Base-by-base conservation (phyloP, 2,329 filamentous ascomycete species). In the Cercospora sp. region DNA sequence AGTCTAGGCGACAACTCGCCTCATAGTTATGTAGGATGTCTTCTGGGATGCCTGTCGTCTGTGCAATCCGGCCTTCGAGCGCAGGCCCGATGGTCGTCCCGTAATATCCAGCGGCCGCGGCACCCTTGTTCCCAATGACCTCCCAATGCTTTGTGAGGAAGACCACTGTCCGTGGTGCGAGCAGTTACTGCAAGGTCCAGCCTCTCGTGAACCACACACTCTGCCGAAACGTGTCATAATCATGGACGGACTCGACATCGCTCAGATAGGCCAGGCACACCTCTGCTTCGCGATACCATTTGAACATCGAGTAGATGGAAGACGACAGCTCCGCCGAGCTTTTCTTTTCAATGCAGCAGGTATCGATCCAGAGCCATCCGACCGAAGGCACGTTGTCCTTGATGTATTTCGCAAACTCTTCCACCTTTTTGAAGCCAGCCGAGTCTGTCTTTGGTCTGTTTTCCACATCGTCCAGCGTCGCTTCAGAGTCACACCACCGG, bases 121-220 rank as follows among this genome's bases (percentile, higher is more conserved):
- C 39, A n/a, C 66, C 68, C 65, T 73, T 73, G 33, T 74, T 67
- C 3, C 73, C 67, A 28, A 75, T 71, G 20, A 74, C 67, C 16
- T 73, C 18, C 73, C 69, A 73, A 16, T 57, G 39, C 39, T 66
- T 64, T 33, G 68, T 69, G 7, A 73, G 42, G 51, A 74, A 74
- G 9, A 73, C 48, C 5, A 75, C 55, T 8, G 59, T n/a, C 5
- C 39, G 60, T 13, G 70, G 71, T 16, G 69, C 73, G 16, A 75
- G 59, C 20, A 75, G 64, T 48, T 75, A 72, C 60, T 74, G 69
- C 16, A 74, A 64, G 31, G 72, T 75, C 72, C 68, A 75, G 16
- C 73, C 73, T 55, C 74, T 57, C 12, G 42, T 60, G 53, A 75
- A 75, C 73, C 67, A 75, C 33, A 67, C 60, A 63, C 70, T 72